phyloP scores from a whole-genome alignment of 2,329 filamentous ascomycete species.

The Epichloe festucae region DNA sequence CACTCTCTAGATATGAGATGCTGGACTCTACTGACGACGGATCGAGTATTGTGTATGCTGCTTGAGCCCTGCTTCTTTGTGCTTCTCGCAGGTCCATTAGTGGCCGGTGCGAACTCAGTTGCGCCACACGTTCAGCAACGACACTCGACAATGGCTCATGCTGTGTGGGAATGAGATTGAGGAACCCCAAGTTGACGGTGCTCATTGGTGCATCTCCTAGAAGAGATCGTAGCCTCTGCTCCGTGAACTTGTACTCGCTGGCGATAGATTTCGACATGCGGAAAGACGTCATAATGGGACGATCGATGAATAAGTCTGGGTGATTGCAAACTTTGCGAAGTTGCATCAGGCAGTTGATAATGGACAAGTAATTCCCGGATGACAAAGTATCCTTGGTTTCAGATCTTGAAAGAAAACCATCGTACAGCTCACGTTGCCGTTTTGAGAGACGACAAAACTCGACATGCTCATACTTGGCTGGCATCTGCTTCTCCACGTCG shows the following conservation, averaged over 20 bases:
- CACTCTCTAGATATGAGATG: constrained; percentile 59
- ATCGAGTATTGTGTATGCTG: constrained; percentile 42
- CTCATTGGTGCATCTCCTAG: constrained; percentile 49
- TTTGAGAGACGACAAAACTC: constrained; percentile 93
- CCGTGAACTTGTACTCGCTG: constrained; percentile 60
- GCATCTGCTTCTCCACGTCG: constrained; percentile 98
- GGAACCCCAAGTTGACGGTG: constrained; percentile 57
- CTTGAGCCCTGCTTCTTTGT: constrained; percentile 50
- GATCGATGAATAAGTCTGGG: constrained; percentile 89
- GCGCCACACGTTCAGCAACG: constrained; percentile 41
- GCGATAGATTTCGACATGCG: constrained; percentile 73
- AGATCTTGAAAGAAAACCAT: constrained; percentile 83
- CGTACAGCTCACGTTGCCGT: constrained; percentile 87
- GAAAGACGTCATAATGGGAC: constrained; percentile 93
- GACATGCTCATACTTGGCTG: constrained; percentile 93
- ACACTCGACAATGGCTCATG: constrained; percentile 51
- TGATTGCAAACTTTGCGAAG: constrained; percentile 97
- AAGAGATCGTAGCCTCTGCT: constrained; percentile 53
- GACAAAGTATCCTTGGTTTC: constrained; percentile 81
- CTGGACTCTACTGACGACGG: constrained; percentile 56
- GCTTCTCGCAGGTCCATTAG: constrained; percentile 60
- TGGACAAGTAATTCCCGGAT: constrained; percentile 91
- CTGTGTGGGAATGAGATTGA: constrained; percentile 64
- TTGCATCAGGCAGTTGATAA: constrained; percentile 98
- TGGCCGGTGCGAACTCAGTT: constrained; percentile 56